A percentile compares a stretch with the other conserved stretches of the same genome.
phyloP scores from a whole-genome alignment of 2,329 filamentous ascomycete genomes.

The Colletotrichum kahawae region DNA sequence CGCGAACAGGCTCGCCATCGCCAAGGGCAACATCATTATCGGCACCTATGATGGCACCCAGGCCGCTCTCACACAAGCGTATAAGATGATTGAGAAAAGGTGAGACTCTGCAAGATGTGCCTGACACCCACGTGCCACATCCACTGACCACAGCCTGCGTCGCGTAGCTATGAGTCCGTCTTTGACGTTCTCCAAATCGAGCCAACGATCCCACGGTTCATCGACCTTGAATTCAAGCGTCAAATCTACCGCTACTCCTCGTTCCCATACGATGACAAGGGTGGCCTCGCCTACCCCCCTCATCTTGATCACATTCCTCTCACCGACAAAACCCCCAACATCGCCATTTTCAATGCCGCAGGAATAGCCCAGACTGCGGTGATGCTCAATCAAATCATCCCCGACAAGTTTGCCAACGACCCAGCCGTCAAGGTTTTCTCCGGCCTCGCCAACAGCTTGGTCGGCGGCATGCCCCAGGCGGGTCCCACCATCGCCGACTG shows the following conservation, averaged over 20 bases:
- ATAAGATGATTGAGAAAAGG: slow-evolving; percentile 38
- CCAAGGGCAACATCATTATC: slow-evolving; percentile 32
- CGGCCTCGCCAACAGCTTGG: slow-evolving; percentile 26
- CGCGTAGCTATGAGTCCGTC: slow-evolving; percentile 34
- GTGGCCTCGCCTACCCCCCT: slow-evolving; percentile 34
- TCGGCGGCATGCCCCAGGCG: slow-evolving; percentile 31
- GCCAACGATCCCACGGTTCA: slow-evolving; percentile 34
- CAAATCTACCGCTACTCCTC: slow-evolving; percentile 31
- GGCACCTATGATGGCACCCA: slow-evolving; percentile 39
- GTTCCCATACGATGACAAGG: slow-evolving; percentile 29
- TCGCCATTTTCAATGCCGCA: slow-evolving; percentile 35
- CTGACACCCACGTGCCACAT: rapidly evolving
- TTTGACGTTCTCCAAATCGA: slow-evolving; percentile 39
- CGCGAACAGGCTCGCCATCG: slow-evolving; percentile 24
- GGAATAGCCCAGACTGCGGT: slow-evolving; percentile 33
- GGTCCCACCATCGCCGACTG: slow-evolving; percentile 35
- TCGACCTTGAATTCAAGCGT: slow-evolving; percentile 32
- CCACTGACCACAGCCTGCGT: not conserved
- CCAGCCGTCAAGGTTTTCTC: slow-evolving; percentile 33
- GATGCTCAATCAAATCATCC: slow-evolving; percentile 36
- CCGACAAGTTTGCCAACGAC: slow-evolving; percentile 34
- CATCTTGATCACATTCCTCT: slow-evolving; percentile 34
- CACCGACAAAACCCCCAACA: slow-evolving; percentile 27
- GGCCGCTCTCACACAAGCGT: slow-evolving; percentile 37
- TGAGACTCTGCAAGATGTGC: slow-evolving; percentile 12